Percentiles rank a stretch among this genome's conserved stretches.
Conservation (phyloP, 2,329 filamentous ascomycete species). For the Sclerotinia minor region DNA sequence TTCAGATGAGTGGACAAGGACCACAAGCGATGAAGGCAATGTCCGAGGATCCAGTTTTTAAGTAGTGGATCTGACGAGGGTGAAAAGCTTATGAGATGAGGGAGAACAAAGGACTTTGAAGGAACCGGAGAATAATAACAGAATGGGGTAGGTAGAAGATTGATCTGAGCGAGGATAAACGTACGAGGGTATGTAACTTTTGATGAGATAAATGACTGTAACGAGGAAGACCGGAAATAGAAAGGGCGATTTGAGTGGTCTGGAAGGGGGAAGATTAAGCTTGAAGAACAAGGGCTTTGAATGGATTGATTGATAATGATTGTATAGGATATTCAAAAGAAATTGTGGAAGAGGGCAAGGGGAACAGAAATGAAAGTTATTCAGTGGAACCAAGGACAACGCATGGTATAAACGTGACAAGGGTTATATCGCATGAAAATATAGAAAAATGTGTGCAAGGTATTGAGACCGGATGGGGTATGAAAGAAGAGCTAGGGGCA, state of each 20-base stretch:
- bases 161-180: slow-evolving; percentile 41
- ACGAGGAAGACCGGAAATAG: slow-evolving; percentile 24
- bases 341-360: slow-evolving; percentile 25
- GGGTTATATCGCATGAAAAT: slow-evolving; percentile 34
- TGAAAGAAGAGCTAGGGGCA: slow-evolving; percentile 12
- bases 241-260: slow-evolving; percentile 18
- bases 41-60: slow-evolving; percentile 39
- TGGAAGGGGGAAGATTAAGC: slow-evolving; percentile 22
- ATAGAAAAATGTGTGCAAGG: slow-evolving; percentile 25
- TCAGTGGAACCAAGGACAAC: slow-evolving; percentile 33
- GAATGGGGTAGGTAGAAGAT: slow-evolving; percentile 31
- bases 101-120: slow-evolving; percentile 28
- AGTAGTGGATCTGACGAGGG: slow-evolving; percentile 39
- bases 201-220: slow-evolving; percentile 28
- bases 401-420: slow-evolving; percentile 42
- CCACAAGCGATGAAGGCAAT: slow-evolving; percentile 39
- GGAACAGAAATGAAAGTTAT: slow-evolving; percentile 21
- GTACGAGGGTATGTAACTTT: slow-evolving; percentile 26
- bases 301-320: slow-evolving; percentile 22
- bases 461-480: slow-evolving; percentile 22
- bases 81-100: slow-evolving; percentile 27
- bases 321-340: slow-evolving; percentile 4
- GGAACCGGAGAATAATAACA: slow-evolving; percentile 34
- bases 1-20: slow-evolving; percentile 34
- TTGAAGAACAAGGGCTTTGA: slow-evolving; percentile 23